Percentiles rank a stretch among this genome's conserved stretches.
These are phyloP conservation scores for Neofusicoccum kwambonambiense DNA, from an alignment of 2,329 filamentous ascomycete genomes.

Conservation along the genomic window DNA sequence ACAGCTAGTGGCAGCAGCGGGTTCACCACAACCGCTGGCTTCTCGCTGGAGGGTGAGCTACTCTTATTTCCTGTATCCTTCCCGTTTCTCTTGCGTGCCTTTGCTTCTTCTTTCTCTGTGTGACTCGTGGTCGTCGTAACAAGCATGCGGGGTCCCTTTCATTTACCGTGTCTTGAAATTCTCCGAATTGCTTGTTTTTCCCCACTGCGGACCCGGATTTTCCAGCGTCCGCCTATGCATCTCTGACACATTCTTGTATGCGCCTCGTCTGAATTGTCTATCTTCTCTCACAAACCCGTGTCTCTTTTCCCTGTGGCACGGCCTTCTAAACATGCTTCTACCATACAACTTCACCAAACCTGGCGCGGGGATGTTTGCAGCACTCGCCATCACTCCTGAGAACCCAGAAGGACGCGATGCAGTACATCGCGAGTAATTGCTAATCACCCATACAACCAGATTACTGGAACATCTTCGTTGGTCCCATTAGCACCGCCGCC, in stretches of 20 bases:
- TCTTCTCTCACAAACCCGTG: constrained; percentile 14
- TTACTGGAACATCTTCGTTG: constrained; percentile 26
- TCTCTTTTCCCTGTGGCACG: background rate
- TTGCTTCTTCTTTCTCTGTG: background rate
- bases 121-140: background rate
- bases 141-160: constrained; percentile 1
- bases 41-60: constrained; percentile 3
- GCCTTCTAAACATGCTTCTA: constrained; percentile 25
- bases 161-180: constrained; percentile 9
- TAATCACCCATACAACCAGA: background rate
- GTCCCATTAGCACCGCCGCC: constrained; percentile 23
- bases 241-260: background rate
- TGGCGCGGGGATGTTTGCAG: no score
- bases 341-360: no score
- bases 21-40: background rate
- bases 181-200: background rate
- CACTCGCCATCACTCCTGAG: background rate
- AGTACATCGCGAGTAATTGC: no score
- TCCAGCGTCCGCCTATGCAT: background rate
- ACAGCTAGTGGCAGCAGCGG: background rate
- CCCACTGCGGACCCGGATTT: background rate
- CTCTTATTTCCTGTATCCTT: background rate
- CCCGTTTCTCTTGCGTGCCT: background rate
- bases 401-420: no score
- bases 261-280: background rate